A percentile compares a stretch with the other conserved stretches of the same genome.
phyloP scores from a whole-genome alignment of 352 stramenopile genomes.

The Phytophthora uliginosa region DNA sequence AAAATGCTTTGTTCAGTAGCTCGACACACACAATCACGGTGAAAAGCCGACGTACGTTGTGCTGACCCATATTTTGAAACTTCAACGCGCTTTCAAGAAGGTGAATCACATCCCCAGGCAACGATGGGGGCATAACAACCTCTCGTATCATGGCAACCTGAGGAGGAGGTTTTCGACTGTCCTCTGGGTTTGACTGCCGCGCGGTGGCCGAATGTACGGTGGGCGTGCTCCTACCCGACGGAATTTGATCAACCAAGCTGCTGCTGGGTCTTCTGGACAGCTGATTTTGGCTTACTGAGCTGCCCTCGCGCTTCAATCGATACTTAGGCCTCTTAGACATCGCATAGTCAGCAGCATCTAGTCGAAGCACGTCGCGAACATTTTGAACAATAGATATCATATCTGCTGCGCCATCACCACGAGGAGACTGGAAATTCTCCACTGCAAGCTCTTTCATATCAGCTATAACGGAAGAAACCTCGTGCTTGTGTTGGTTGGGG shows the following conservation, averaged over 20 bases:
- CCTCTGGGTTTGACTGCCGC: background rate
- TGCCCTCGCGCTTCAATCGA: conserved; percentile 33
- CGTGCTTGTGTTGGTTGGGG: conserved; percentile 4
- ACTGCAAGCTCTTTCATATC: background rate
- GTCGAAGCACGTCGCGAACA: conserved; percentile 39
- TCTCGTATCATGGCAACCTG: conserved; percentile 72
- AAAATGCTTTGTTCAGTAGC: background rate
- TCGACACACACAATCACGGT: background rate
- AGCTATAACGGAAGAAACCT: background rate
- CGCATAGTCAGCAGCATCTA: conserved; percentile 21
- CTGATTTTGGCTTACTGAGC: conserved; percentile 16
- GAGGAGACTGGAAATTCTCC: conserved; percentile 16
- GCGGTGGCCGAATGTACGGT: background rate
- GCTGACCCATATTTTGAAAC: conserved; percentile 75
- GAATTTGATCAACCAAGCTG: conserved; percentile 5
- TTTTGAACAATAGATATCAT: conserved; percentile 38
- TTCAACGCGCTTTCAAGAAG: conserved; percentile 66
- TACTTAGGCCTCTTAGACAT: conserved; percentile 24
- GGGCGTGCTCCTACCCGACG: background rate
- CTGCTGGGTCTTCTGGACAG: conserved; percentile 22
- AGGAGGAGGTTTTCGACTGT: conserved; percentile 33
- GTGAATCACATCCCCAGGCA: conserved; percentile 51
- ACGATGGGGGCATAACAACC: conserved; percentile 52
- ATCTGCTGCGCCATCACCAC: conserved; percentile 12
- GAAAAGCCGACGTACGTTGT: conserved; percentile 48